Evolutionary conservation across 116 monocot species (phyloP), one percentile per base, ranked within the genome.

Genomic region (Posidonia oceanica): DNA sequence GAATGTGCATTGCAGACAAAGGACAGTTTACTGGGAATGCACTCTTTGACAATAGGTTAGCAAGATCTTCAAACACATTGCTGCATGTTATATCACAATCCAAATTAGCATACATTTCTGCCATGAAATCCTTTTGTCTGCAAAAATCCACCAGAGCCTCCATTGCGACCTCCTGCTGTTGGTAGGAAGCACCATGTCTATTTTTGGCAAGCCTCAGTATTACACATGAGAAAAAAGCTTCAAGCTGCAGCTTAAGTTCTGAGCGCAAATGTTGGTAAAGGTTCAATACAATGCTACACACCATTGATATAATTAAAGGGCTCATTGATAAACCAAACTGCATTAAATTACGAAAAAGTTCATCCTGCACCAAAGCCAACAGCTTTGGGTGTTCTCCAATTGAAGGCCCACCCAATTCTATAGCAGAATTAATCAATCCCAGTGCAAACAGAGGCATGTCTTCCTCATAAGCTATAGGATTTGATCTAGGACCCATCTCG

Each of bases 261-360:
- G 78, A 74, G 10, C 87, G 82, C 70, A 91, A 61, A 55, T 87
- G 87, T 40, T 80, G 75, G 40, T 84, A 91, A 44, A 91, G 87
- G 68, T 87, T 91, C 68, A 91, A 72, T 48, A 85, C 81, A 68
- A 91, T 91, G 72, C 87, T 87, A 65, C 91, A 91, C 7, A 91
- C 91, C 62, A 75, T 87, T 0, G 91, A 84, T 11, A 93, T 75
- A 62, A 93, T 80, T 40, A 89, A 70, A 4, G 93, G 93, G 79
- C 89, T 93, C 80, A 79, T 88, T 13, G 89, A 93, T 60, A 89
- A 39, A 53, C 89, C 89, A 84, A 89, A 89, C 78, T 87, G 93
- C 87, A 93, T 84, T 36, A 93, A 68, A 68, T 89, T 89, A 12
- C 75, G 75, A 74, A 93, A 93, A 57, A 93, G 78, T 62, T 93